These are phyloP conservation scores for Thalia dealbata DNA, from an alignment of 176 grass and related monocot species.

Conservation along the genomic window DNA sequence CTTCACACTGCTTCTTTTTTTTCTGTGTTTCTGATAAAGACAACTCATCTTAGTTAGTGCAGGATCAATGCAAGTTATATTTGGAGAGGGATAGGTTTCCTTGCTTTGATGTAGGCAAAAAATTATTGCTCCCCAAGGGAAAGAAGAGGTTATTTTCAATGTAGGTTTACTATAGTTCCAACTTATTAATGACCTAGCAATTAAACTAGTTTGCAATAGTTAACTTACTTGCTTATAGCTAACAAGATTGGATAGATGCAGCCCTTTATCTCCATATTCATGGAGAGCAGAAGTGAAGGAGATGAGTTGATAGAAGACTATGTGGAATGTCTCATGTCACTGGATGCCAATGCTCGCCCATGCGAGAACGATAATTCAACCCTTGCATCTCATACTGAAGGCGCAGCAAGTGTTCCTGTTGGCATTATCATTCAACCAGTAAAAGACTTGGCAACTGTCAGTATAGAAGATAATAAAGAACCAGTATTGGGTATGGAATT, in stretches of 20 bases:
- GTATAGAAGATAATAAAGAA: constrained; percentile 33
- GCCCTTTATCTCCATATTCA: constrained; percentile 3
- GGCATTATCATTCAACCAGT: constrained; percentile 9
- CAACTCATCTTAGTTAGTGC: not conserved
- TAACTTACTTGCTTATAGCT: not conserved
- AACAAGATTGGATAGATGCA: not conserved
- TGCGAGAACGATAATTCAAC: constrained; percentile 29
- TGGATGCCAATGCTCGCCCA: constrained; percentile 49
- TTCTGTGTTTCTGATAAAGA: not conserved
- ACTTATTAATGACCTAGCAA: not conserved
- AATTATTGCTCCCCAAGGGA: not conserved
- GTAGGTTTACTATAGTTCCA: not conserved
- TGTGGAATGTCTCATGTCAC: constrained; percentile 76
- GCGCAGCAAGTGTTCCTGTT: constrained; percentile 12
- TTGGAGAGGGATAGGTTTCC: not conserved
- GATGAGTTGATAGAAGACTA: constrained; percentile 76
- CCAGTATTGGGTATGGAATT: constrained; percentile 60
- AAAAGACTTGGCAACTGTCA: constrained; percentile 22
- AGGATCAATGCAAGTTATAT: not conserved
- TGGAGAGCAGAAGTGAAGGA: constrained; percentile 42
- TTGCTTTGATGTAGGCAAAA: not conserved
- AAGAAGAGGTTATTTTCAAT: not conserved
- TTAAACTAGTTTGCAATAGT: not conserved
- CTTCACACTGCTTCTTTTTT: not conserved
- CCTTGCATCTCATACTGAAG: constrained; percentile 27